phyloP scores from a whole-genome alignment of 1,139 yeast genomes.

The Diutina pseudorugosa region DNA sequence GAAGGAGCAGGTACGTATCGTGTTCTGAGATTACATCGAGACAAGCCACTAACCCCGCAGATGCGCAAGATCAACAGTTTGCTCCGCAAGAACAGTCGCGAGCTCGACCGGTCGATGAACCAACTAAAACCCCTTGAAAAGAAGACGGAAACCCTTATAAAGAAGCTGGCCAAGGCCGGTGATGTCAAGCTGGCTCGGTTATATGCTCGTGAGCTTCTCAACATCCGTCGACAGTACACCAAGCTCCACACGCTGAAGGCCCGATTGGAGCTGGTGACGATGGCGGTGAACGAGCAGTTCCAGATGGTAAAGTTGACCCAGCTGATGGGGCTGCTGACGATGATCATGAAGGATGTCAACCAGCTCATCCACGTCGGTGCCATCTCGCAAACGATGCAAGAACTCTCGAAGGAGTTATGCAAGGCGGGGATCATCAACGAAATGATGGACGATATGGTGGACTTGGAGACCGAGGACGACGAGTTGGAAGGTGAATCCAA shows the following conservation, averaged over 20 bases:
- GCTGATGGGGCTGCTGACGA: conserved; percentile 68
- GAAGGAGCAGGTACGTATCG: conserved; percentile 57
- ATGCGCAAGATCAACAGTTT: conserved; percentile 74
- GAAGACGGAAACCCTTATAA: conserved; percentile 69
- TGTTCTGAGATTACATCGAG: not conserved
- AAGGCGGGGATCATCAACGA: conserved; percentile 90
- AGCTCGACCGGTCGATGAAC: conserved; percentile 61
- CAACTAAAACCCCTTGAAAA: conserved; percentile 54
- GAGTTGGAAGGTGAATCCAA: conserved; percentile 54
- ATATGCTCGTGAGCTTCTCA: conserved; percentile 74
- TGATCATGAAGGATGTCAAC: conserved; percentile 83
- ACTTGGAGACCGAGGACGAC: conserved; percentile 47
- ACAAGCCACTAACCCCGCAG: conserved; percentile 14
- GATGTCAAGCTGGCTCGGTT: conserved; percentile 65
- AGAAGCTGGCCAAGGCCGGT: conserved; percentile 63
- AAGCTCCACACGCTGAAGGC: conserved; percentile 75
- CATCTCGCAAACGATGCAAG: conserved; percentile 74
- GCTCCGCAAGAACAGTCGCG: conserved; percentile 75
- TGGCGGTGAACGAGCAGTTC: conserved; percentile 90
- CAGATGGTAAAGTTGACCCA: conserved; percentile 76
- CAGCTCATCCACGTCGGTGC: conserved; percentile 69
- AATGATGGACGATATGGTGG: conserved; percentile 89
- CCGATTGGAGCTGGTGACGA: conserved; percentile 69
- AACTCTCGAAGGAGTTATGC: conserved; percentile 75
- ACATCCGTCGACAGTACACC: conserved; percentile 61